A percentile compares a stretch with the other conserved stretches of the same genome.
Conservation (phyloP, 805 yeast genomes). For the Ogataea ramenticola region DNA sequence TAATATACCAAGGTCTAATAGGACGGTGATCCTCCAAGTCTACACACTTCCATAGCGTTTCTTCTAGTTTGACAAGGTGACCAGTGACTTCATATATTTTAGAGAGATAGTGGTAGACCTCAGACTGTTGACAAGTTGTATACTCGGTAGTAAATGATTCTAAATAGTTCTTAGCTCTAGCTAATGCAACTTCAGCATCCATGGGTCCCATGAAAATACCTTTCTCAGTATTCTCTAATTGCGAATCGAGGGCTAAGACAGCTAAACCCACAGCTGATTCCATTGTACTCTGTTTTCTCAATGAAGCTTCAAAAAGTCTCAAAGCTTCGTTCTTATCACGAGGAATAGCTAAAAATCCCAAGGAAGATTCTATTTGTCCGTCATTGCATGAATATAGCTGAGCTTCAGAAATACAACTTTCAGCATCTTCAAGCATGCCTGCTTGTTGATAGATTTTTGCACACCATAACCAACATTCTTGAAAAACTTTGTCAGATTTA, state of each 20-base stretch:
- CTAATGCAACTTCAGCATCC: conserved; percentile 56
- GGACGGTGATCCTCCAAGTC: conserved; percentile 58
- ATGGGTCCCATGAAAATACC: conserved; percentile 43
- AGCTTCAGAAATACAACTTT: conserved; percentile 69
- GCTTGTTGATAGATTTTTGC: conserved; percentile 55
- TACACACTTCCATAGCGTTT: conserved; percentile 55
- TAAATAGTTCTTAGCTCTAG: conserved; percentile 42
- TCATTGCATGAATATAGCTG: conserved; percentile 40
- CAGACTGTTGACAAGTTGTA: conserved; percentile 35
- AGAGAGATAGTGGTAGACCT: conserved; percentile 66
- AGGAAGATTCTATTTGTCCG: conserved; percentile 39
- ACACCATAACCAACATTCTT: conserved; percentile 70
- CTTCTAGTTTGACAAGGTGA: conserved; percentile 33
- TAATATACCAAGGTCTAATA: conserved; percentile 27
- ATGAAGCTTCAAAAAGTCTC: conserved; percentile 57
- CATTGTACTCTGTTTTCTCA: conserved; percentile 42
- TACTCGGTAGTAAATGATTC: conserved; percentile 35
- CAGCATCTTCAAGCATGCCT: conserved; percentile 51
- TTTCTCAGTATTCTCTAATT: conserved; percentile 14
- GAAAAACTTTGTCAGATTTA: conserved; percentile 40
- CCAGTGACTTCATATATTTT: conserved; percentile 58
- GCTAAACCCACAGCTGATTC: conserved; percentile 51
- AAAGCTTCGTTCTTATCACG: conserved; percentile 36
- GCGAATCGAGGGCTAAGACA: conserved; percentile 34
- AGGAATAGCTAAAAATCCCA: conserved; percentile 37